Evolutionary conservation across 352 stramenopile species (phyloP).

Genomic region (Globisporangium orthogonon): DNA sequence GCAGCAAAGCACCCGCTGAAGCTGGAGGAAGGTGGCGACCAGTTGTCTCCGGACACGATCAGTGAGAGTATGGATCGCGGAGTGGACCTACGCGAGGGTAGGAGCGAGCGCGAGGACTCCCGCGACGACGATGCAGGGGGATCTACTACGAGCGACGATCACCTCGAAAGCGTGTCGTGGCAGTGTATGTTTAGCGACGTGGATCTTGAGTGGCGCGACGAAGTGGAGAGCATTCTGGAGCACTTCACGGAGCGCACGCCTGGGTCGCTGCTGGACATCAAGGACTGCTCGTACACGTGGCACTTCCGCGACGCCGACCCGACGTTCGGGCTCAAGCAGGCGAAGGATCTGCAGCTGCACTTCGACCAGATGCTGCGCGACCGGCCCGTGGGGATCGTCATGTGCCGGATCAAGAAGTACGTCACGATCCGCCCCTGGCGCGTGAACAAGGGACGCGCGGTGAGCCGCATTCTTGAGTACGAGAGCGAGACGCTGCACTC

Average conservation of each 20-base stretch:
- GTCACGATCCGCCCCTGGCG: conserved; percentile 81
- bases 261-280: conserved; percentile 77
- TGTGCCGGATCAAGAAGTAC: conserved; percentile 88
- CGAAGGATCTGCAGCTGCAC: conserved; percentile 86
- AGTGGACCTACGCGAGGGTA: background rate
- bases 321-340: conserved; percentile 81
- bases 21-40: conserved; percentile 5
- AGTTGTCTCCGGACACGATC: conserved; percentile 4
- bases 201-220: conserved; percentile 66
- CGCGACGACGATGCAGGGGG: conserved; percentile 1
- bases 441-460: conserved; percentile 82
- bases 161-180: conserved; percentile 44
- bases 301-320: conserved; percentile 84
- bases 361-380: conserved; percentile 88
- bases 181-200: conserved; percentile 82
- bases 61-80: background rate
- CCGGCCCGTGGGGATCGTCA: conserved; percentile 76
- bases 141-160: background rate
- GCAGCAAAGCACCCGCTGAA: conserved; percentile 44
- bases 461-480: conserved; percentile 81
- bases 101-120: background rate
- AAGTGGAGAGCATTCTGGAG: conserved; percentile 81
- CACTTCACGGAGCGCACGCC: conserved; percentile 86
- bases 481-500: conserved; percentile 73
- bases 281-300: conserved; percentile 86